These are phyloP conservation scores for Hanseniaspora sp. DNA, from an alignment of 1,139 yeast genomes.

Conservation along the genomic window DNA sequence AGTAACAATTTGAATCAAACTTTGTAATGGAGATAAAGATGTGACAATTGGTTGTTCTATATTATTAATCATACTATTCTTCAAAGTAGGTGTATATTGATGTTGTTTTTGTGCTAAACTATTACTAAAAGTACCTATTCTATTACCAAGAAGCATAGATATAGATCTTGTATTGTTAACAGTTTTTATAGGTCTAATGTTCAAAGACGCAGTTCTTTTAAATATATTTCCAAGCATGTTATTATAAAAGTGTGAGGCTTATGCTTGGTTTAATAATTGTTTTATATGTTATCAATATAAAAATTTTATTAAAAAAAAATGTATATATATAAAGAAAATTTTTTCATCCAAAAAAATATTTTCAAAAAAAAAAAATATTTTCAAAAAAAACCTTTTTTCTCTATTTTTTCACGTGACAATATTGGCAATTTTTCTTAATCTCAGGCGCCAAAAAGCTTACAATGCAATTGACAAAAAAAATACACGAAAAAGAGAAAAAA, in stretches of 20 bases:
- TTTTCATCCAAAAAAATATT: too few relatives aligned
- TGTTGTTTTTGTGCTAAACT: background rate
- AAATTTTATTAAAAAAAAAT: too few relatives aligned
- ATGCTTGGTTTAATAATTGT: background rate
- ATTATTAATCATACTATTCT: background rate
- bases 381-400: too few relatives aligned
- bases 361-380: too few relatives aligned
- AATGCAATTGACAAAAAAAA: too few relatives aligned
- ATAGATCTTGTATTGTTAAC: constrained; percentile 2
- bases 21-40: background rate
- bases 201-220: background rate
- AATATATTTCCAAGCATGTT: background rate
- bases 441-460: too few relatives aligned
- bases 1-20: background rate
- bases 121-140: constrained; percentile 7
- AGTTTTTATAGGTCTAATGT: background rate
- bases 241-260: background rate
- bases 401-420: too few relatives aligned
- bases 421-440: too few relatives aligned
- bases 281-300: background rate
- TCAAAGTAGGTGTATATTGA: background rate
- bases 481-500: too few relatives aligned
- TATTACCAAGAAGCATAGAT: constrained; percentile 13
- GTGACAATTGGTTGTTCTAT: background rate
- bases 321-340: too few relatives aligned